Percentiles rank a stretch among this genome's conserved stretches.
phyloP scores from a whole-genome alignment of 2,329 filamentous ascomycete genomes.

The Metarhizium robertsii region DNA sequence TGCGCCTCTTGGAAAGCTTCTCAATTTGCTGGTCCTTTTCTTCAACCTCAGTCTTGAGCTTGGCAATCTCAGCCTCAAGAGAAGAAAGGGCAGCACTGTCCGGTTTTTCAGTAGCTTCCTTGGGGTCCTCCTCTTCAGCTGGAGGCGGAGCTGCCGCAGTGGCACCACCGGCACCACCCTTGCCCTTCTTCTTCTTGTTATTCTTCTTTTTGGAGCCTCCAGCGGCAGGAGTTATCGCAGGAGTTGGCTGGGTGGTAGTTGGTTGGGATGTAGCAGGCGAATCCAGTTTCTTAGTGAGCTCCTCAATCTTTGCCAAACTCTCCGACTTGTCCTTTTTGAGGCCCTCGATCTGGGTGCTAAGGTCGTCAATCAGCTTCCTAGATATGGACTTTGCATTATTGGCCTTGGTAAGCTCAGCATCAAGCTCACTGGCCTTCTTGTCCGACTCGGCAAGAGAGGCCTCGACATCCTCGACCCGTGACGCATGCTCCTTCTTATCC shows the following conservation, averaged over 20 bases:
- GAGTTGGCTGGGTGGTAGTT: slow-evolving; percentile 6
- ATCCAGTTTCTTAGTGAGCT: slow-evolving; percentile 36
- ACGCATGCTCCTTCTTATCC: slow-evolving; percentile 20
- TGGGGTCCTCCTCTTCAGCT: slow-evolving; percentile 24
- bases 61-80: slow-evolving; percentile 38
- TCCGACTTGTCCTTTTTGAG: slow-evolving; percentile 24
- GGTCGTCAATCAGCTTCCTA: slow-evolving; percentile 30
- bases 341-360: slow-evolving; percentile 26
- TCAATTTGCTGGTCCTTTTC: slow-evolving; percentile 67
- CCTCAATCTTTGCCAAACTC: slow-evolving; percentile 24
- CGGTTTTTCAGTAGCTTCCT: background rate
- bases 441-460: slow-evolving; percentile 24
- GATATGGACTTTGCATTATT: slow-evolving; percentile 29
- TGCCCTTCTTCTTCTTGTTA: slow-evolving; percentile 88
- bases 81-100: slow-evolving; percentile 23
- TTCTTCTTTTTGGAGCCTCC: slow-evolving; percentile 51
- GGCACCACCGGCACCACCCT: slow-evolving; percentile 43
- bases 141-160: slow-evolving; percentile 20
- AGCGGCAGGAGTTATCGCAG: slow-evolving; percentile 15
- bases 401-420: slow-evolving; percentile 30
- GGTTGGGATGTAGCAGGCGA: slow-evolving; percentile 15
- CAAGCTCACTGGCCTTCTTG: slow-evolving; percentile 27
- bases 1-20: slow-evolving; percentile 57
- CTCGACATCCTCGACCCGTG: slow-evolving; percentile 26
- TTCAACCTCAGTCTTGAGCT: slow-evolving; percentile 43